Base-by-base conservation (phyloP, 441 rosid species). In the Sinapis alba region DNA sequence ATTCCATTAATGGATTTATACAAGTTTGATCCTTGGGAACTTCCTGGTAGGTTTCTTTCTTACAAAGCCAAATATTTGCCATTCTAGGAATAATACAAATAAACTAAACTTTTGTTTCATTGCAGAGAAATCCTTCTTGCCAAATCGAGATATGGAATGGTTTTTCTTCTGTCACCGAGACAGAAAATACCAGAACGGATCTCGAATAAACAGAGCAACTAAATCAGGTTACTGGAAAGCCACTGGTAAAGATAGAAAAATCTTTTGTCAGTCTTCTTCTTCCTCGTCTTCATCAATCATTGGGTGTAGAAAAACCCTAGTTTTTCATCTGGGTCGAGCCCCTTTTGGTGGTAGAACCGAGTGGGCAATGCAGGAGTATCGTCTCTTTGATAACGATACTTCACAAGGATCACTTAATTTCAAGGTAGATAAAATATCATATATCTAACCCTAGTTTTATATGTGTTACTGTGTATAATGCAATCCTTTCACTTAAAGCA, bases 11-110 rank as follows among this genome's bases (percentile, higher is more conserved):
- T 87, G 56, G 94, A 94, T 74, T 78, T 94, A 81, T 90, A 92
- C 86, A 94, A 90, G 78, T 94, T 87, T 71, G 97, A 94, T 81
- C 97, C 97, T 15, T 94, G 97, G 97, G 97, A 94, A 67, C 83
- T 92, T 71, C 97, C 95, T 84, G 96, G 97, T 90, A 84, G 64
- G 91, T 87, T 69, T 41, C 16, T 32, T 61, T 54, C 56, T 30
- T 74, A 38, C 6, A 12, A 12, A 38, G 45, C 45, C 12, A 18
- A 60, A 16, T 11, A 3, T 30, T 3, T n/a, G 16, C 45, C 45
- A 38, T 38, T 38, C 5, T 38, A 38, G 15, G n/a, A 38, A 38
- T 38, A 38, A 12, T 38, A 38, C 45, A 38, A 38, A 38, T 13
- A 38, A 38, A 38, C n/a, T 38, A 12, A 38, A 12, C 45, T 38